phyloP scores from a whole-genome alignment of 2,329 filamentous ascomycete genomes.

The Xylariaceae sp. region DNA sequence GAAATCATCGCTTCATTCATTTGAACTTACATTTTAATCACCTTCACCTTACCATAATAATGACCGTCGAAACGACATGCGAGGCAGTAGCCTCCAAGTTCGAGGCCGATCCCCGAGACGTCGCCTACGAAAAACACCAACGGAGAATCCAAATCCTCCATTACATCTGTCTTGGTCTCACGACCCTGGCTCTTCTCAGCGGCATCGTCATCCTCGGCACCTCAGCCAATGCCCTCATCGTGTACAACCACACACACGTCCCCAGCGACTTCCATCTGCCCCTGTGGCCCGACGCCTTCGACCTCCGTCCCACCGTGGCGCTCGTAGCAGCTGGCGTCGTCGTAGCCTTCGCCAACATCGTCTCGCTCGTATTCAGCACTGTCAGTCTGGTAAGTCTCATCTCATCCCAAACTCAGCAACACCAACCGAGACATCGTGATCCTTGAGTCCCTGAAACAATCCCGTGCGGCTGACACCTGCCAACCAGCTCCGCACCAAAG shows the following conservation, averaged over 20 bases:
- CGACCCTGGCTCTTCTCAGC: constrained; percentile 45
- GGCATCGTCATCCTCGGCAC: constrained; percentile 50
- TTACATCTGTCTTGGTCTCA: constrained; percentile 43
- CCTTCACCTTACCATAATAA: constrained; percentile 18
- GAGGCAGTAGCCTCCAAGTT: constrained; percentile 43
- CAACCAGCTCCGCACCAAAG: constrained; percentile 37
- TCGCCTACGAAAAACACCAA: constrained; percentile 36
- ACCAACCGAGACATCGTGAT: not conserved
- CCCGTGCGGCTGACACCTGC: constrained; percentile 10
- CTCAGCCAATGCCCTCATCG: constrained; percentile 48
- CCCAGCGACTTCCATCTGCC: constrained; percentile 45
- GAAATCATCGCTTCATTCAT: too few species aligned
- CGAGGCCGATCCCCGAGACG: constrained; percentile 42
- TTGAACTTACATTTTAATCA: too few species aligned
- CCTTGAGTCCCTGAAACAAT: not conserved
- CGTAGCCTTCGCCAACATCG: constrained; percentile 43
- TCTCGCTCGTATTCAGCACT: constrained; percentile 46
- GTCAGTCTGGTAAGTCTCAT: constrained; percentile 43
- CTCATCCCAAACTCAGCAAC: not conserved
- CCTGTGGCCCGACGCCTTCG: constrained; percentile 54
- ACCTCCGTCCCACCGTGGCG: constrained; percentile 51
- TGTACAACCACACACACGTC: constrained; percentile 51
- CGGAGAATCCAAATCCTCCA: constrained; percentile 39
- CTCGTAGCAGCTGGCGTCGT: constrained; percentile 49
- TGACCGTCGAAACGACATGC: constrained; percentile 37